Percentiles rank a stretch among this genome's conserved stretches.
Conservation (phyloP, 768 basidiomycete species). For the Trametes meyenii region DNA sequence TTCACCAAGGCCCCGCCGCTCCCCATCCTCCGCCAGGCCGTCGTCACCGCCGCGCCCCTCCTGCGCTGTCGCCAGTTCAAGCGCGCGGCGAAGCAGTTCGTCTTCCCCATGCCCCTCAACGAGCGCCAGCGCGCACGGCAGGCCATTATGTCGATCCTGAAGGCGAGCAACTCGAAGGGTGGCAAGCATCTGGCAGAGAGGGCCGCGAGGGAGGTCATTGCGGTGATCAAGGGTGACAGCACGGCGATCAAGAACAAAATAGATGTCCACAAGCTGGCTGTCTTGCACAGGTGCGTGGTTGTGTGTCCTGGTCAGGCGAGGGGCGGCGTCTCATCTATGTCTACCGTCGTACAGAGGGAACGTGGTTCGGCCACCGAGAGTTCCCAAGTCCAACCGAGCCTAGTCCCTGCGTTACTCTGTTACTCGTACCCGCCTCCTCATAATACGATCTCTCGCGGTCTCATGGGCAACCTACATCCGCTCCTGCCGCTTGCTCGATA, state of each 20-base stretch:
- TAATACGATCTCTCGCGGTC: neutral
- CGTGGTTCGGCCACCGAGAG: constrained; percentile 15
- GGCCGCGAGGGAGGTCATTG: constrained; percentile 78
- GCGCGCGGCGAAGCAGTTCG: constrained; percentile 64
- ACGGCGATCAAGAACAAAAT: constrained; percentile 57
- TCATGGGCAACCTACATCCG: neutral
- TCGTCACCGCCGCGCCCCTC: constrained; percentile 69
- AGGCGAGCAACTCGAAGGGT: constrained; percentile 56
- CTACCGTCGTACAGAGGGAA: constrained; percentile 12
- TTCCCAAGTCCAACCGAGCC: constrained; percentile 17
- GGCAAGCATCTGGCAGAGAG: constrained; percentile 67
- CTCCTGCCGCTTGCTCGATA: neutral
- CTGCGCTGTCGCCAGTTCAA: constrained; percentile 63
- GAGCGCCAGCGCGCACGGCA: constrained; percentile 78
- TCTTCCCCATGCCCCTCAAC: constrained; percentile 69
- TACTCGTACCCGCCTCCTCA: constrained; percentile 54
- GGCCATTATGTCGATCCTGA: constrained; percentile 73
- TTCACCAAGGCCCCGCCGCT: constrained; percentile 78
- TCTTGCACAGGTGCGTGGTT: constrained; percentile 73
- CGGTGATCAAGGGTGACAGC: constrained; percentile 64
- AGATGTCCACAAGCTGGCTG: constrained; percentile 66
- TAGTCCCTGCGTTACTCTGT: constrained; percentile 55
- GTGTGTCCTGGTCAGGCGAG: too few relatives aligned
- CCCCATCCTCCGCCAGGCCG: constrained; percentile 75
- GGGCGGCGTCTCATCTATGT: neutral